phyloP scores from a whole-genome alignment of 208 protist genomes.

The Entamoeba invadens region DNA sequence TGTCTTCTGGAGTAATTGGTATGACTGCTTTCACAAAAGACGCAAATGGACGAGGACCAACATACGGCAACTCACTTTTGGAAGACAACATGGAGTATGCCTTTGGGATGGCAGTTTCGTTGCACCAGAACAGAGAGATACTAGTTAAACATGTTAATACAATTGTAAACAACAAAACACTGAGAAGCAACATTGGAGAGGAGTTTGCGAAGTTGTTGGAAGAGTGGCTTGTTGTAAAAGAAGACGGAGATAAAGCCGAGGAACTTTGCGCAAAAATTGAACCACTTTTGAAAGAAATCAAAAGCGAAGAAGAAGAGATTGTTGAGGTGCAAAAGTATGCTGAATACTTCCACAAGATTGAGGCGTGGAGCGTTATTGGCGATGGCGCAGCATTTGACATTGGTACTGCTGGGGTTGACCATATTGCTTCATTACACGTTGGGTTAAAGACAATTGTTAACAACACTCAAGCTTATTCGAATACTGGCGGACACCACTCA shows the following conservation, averaged over 20 bases:
- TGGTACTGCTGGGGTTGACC: slow-evolving; percentile 44
- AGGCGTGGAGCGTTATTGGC: slow-evolving; percentile 27
- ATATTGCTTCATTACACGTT: slow-evolving; percentile 33
- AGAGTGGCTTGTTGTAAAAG: not conserved
- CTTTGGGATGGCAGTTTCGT: slow-evolving; percentile 21
- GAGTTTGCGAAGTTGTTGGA: not conserved
- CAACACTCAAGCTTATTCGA: slow-evolving; percentile 49
- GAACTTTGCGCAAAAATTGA: not conserved
- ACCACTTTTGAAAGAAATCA: not conserved
- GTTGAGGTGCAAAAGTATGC: not conserved
- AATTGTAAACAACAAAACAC: too few species aligned
- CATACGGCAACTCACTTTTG: slow-evolving; percentile 36
- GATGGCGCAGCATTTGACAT: slow-evolving; percentile 53
- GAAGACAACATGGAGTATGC: slow-evolving; percentile 41
- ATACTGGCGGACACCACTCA: slow-evolving; percentile 45
- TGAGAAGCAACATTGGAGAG: not conserved
- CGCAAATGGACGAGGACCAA: slow-evolving; percentile 27
- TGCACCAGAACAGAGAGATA: slow-evolving; percentile 2
- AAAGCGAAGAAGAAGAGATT: not conserved
- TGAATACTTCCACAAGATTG: not conserved
- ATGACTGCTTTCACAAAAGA: slow-evolving; percentile 17
- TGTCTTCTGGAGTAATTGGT: slow-evolving; percentile 33
- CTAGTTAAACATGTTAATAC: not conserved
- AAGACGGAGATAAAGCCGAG: not conserved
- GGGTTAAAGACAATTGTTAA: slow-evolving; percentile 39